phyloP scores from a whole-genome alignment of 2,329 filamentous ascomycete species.

The Dichotomopilus funicola region DNA sequence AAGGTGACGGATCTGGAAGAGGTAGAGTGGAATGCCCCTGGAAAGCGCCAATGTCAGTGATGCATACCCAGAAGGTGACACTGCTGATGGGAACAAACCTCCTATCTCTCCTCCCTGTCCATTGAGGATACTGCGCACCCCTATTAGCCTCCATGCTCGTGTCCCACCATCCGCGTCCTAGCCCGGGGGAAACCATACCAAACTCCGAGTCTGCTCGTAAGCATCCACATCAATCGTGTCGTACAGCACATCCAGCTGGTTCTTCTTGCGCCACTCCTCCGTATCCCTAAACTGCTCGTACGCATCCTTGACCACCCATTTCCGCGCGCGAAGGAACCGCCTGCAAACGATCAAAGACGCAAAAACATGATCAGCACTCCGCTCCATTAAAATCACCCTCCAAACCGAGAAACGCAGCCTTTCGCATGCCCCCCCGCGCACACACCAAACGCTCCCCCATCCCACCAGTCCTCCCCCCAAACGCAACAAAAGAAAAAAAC shows the following conservation, averaged over 20 bases:
- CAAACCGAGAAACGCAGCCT: too few species aligned
- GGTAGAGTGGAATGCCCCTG: slow-evolving; percentile 84
- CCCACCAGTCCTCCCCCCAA: slow-evolving; percentile 74
- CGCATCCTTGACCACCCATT: slow-evolving; percentile 71
- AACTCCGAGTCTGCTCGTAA: slow-evolving; percentile 70
- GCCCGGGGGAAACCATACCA: slow-evolving; percentile 45
- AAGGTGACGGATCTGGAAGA: slow-evolving; percentile 79
- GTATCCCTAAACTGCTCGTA: slow-evolving; percentile 81
- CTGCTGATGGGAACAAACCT: slow-evolving; percentile 25
- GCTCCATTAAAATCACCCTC: too few species aligned
- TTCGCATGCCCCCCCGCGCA: too few species aligned
- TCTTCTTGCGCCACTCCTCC: slow-evolving; percentile 77
- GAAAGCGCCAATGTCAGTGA: not conserved
- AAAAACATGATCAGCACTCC: not conserved
- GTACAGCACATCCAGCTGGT: slow-evolving; percentile 73
- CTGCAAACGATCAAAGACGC: slow-evolving; percentile 35
- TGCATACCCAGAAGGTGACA: not conserved
- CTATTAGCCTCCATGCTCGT: too few species aligned
- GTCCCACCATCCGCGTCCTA: too few species aligned
- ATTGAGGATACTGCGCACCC: slow-evolving; percentile 71
- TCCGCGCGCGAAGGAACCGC: slow-evolving; percentile 78
- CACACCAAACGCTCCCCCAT: slow-evolving; percentile 56
- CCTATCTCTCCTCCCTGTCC: slow-evolving; percentile 83
- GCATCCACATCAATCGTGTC: slow-evolving; percentile 78
- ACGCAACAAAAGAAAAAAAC: slow-evolving; percentile 63